Conservation (phyloP, 129 eudicot species). For the Tagetes patula region DNA sequence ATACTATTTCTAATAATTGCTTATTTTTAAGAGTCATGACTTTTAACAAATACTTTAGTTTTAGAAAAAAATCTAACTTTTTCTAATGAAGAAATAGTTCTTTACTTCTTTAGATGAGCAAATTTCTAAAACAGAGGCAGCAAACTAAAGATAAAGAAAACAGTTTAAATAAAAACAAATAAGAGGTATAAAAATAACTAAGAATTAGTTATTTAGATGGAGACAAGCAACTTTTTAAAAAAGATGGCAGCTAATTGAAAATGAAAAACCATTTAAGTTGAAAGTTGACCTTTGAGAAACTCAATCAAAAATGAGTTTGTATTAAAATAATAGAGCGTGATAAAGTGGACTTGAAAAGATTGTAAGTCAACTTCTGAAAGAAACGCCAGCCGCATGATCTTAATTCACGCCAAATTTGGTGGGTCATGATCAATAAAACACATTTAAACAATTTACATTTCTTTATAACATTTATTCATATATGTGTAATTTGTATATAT, state of each 20-base stretch:
- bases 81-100: not conserved
- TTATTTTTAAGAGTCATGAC: not conserved
- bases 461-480: no score
- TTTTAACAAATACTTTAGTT: not conserved
- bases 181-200: no score
- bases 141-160: not conserved
- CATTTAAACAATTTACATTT: not conserved
- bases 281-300: not conserved
- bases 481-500: no score
- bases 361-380: slow-evolving; percentile 17
- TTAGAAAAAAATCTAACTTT: not conserved
- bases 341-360: slow-evolving; percentile 12
- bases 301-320: not conserved
- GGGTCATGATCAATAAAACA: not conserved
- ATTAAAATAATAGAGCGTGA: slow-evolving; percentile 8
- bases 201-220: not conserved
- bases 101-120: not conserved
- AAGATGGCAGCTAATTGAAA: not conserved
- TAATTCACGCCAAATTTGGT: slow-evolving; percentile 22
- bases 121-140: not conserved
- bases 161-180: no score
- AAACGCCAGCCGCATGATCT: slow-evolving; percentile 22
- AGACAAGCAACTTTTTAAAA: not conserved
- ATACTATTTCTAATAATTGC: not conserved
- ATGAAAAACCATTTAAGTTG: not conserved